Evolutionary conservation across 2,329 filamentous ascomycete genomes (phyloP), one percentile per base, ranked within the genome.

Genomic region (Microcera coccophila): DNA sequence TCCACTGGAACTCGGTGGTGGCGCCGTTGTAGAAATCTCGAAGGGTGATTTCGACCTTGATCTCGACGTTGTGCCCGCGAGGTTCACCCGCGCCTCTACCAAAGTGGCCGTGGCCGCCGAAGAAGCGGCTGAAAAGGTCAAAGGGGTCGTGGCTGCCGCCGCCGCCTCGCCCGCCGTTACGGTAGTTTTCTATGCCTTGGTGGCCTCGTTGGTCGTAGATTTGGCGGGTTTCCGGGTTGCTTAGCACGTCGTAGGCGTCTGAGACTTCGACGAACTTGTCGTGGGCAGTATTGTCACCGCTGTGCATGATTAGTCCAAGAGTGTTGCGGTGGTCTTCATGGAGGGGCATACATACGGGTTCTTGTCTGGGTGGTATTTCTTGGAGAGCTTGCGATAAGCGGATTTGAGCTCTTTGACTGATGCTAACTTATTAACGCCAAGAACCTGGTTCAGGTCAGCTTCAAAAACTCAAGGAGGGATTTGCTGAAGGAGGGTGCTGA

Each of bases 331-430:
- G n/a, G n/a, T n/a, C n/a, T n/a, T n/a, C 36, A 35, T 42, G 38
- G 48, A 44, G 43, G 39, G 34, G 71, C 85, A n/a, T n/a, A 26
- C 22, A 59, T 78, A 93, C 85, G 91, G 90, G 59, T 97, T 97
- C 78, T 98, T 98, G 69, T 98, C 93, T 3, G 93, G 93, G 62
- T 98, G 93, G 66, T 79, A 96, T 65, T 94, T 95, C 69, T 97
- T 97, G 72, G 87, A 94, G 10, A 98, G 75, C 47, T 82, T 84
- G 47, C 90, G 82, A 68, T 98, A 98, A 17, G 93, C 90, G 35
- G 87, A 86, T 69, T 98, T 98, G 63, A 98, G 85, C 59, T 97
- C 85, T 60, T 84, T 83, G 41, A 95, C 90, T 36, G 81, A 84
- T 14, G 91, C 91, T 47, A 84, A 75, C 60, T 81, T 89, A 60